These are phyloP conservation scores for Colletotrichum sp. DNA, from an alignment of 2,329 filamentous ascomycete genomes.

Conservation along the genomic window DNA sequence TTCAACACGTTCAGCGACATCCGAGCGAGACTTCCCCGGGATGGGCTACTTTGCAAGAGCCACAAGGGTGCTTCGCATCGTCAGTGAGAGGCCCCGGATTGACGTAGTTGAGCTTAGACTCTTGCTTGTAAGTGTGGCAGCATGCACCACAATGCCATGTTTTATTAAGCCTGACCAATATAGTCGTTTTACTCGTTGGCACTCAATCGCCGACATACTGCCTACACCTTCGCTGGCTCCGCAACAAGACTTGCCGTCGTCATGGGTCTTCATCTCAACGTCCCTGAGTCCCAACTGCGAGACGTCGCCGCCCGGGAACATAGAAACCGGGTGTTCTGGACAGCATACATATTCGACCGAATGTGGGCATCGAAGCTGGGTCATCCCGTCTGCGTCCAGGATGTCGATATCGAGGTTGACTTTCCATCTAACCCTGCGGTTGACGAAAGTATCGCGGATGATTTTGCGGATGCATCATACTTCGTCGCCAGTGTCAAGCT, in stretches of 20 bases:
- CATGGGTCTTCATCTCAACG: slow-evolving; percentile 47
- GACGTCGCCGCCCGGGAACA: slow-evolving; percentile 43
- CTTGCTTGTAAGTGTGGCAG: slow-evolving; percentile 40
- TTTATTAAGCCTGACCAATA: neutral
- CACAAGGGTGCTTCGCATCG: slow-evolving; percentile 39
- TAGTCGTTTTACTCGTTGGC: slow-evolving; percentile 49
- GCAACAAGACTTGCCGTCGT: slow-evolving; percentile 47
- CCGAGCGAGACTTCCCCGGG: slow-evolving; percentile 43
- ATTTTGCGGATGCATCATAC: slow-evolving; percentile 37
- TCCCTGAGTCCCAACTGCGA: slow-evolving; percentile 41
- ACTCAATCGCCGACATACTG: slow-evolving; percentile 48
- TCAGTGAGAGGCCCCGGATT: slow-evolving; percentile 45
- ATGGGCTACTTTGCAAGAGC: slow-evolving; percentile 47
- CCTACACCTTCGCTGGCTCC: slow-evolving; percentile 46
- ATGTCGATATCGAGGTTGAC: slow-evolving; percentile 52
- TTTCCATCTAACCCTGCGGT: slow-evolving; percentile 40
- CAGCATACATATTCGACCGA: slow-evolving; percentile 47
- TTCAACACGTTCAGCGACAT: slow-evolving; percentile 39
- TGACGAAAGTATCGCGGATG: slow-evolving; percentile 25
- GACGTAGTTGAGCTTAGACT: slow-evolving; percentile 48
- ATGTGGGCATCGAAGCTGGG: slow-evolving; percentile 55
- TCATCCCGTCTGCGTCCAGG: slow-evolving; percentile 50
- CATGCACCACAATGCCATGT: neutral
- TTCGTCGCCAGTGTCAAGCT: slow-evolving; percentile 41
- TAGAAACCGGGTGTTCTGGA: slow-evolving; percentile 46